Percentiles rank a stretch among this genome's conserved stretches.
Evolutionary conservation across 352 stramenopile genomes (phyloP).

Genomic region (Pythium myriotylum): DNA sequence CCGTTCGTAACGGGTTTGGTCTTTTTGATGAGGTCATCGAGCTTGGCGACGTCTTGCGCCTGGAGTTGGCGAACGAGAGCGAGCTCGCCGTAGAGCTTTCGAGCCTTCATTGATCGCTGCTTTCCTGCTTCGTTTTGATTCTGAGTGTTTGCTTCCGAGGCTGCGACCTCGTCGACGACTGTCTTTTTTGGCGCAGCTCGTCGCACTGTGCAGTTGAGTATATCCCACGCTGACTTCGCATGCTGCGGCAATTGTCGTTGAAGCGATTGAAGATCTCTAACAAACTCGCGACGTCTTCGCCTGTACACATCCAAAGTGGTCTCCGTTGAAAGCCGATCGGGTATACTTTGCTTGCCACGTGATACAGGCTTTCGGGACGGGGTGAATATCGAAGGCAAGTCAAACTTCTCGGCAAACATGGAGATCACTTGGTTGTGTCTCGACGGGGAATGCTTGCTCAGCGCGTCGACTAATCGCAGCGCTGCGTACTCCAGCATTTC

Average conservation of each 20-base stretch:
- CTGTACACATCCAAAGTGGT: slow-evolving; percentile 1
- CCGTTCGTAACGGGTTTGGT: slow-evolving; percentile 2
- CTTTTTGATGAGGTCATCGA: not conserved
- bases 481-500: not conserved
- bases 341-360: not conserved
- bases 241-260: not conserved
- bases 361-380: not conserved
- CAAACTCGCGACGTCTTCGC: not conserved
- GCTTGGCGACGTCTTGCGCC: slow-evolving; percentile 2
- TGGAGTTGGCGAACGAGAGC: slow-evolving; percentile 18
- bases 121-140: not conserved
- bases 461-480: not conserved
- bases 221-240: slow-evolving; percentile 2
- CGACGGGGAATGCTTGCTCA: not conserved
- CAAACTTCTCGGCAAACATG: not conserved
- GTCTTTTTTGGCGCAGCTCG: not conserved
- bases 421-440: not conserved
- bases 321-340: not conserved
- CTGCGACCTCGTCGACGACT: not conserved
- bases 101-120: slow-evolving; percentile 18
- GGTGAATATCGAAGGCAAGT: not conserved
- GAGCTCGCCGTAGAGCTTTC: slow-evolving; percentile 22
- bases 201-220: not conserved
- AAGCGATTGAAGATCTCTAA: slow-evolving; percentile 1
- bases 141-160: not conserved